These are phyloP conservation scores for Falciphora oryzae DNA, from an alignment of 2,329 filamentous ascomycete species.

Conservation along the genomic window DNA sequence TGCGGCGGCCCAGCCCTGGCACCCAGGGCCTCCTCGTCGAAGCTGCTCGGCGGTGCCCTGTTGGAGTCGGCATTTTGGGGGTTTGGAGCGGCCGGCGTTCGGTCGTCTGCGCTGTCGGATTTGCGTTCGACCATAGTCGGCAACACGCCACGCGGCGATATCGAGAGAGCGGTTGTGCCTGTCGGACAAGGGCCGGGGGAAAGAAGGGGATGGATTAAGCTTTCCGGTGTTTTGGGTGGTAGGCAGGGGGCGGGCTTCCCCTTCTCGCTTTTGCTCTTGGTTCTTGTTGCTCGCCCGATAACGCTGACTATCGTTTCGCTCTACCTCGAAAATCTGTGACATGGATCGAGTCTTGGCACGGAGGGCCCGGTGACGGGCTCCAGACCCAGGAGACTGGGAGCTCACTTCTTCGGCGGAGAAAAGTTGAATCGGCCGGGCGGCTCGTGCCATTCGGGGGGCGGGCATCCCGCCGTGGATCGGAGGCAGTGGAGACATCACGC, in stretches of 20 bases:
- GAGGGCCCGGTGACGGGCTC: neutral
- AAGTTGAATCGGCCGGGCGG: too few relatives aligned
- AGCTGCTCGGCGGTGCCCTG: neutral
- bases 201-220: neutral
- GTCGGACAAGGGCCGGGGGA: neutral
- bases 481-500: neutral
- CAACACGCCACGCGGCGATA: neutral
- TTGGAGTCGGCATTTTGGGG: neutral
- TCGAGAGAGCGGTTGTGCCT: neutral
- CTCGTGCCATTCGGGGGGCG: too few relatives aligned
- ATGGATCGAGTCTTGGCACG: neutral
- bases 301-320: too few relatives aligned
- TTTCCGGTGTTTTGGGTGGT: neutral
- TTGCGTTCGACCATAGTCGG: neutral
- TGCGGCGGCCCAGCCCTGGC: neutral
- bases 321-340: neutral
- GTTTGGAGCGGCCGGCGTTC: neutral
- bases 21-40: neutral
- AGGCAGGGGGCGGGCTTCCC: neutral
- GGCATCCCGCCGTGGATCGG: neutral
- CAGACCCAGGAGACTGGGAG: too few relatives aligned
- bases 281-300: neutral
- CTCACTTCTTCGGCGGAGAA: neutral
- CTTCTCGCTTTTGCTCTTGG: neutral
- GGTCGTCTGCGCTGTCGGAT: too few relatives aligned